These are phyloP conservation scores for Emergomyces africanus DNA, from an alignment of 2,329 filamentous ascomycete genomes.

Conservation along the genomic window DNA sequence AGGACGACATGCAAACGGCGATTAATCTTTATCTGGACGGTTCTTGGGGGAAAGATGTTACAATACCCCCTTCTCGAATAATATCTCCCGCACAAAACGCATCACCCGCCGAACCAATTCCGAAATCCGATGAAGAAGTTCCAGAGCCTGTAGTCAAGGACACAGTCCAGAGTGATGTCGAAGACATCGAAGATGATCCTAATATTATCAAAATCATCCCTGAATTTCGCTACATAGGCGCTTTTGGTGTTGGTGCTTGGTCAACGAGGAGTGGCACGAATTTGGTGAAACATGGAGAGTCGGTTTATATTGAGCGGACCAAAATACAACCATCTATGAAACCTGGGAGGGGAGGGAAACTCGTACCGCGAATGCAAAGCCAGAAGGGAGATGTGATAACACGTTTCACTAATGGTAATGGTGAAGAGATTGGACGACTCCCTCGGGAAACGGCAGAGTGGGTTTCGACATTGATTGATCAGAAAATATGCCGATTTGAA, in stretches of 20 bases:
- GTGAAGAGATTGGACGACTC: constrained; percentile 74
- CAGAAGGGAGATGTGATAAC: constrained; percentile 76
- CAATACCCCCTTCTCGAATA: background rate
- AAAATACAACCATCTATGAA: constrained; percentile 52
- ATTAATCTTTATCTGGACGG: constrained; percentile 55
- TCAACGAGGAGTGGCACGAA: constrained; percentile 69
- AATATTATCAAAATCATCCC: constrained; percentile 25
- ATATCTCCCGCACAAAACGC: background rate
- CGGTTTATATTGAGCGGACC: constrained; percentile 75
- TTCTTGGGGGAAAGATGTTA: constrained; percentile 39
- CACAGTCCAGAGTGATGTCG: background rate
- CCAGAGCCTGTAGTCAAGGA: background rate
- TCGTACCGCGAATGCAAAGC: constrained; percentile 38
- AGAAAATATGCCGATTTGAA: constrained; percentile 76
- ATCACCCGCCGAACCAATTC: background rate
- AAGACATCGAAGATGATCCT: background rate
- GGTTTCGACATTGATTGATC: constrained; percentile 86
- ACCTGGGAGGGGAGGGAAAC: constrained; percentile 34
- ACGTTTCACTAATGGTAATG: constrained; percentile 67
- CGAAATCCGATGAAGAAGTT: background rate
- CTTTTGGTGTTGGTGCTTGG: constrained; percentile 87
- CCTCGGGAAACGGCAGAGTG: constrained; percentile 79
- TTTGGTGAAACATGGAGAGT: constrained; percentile 67
- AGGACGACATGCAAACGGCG: constrained; percentile 44
- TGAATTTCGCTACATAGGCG: constrained; percentile 64